A percentile compares a stretch with the other conserved stretches of the same genome.
phyloP scores from a whole-genome alignment of 805 yeast genomes.

The Lipomyces chichibuensis region DNA sequence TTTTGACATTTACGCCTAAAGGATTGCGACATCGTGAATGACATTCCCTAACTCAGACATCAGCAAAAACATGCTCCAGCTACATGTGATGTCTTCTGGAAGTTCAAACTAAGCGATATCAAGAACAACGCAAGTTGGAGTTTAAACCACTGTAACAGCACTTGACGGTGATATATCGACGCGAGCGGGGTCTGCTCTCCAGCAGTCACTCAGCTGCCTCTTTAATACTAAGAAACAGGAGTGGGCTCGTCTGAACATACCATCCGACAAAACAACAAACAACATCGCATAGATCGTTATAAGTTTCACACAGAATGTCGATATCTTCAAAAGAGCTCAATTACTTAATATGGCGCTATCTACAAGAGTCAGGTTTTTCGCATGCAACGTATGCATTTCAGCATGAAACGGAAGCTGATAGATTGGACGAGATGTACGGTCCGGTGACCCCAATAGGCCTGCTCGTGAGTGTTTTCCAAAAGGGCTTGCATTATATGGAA shows the following conservation, averaged over 20 bases:
- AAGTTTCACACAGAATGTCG: slow-evolving; percentile 9
- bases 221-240: background rate
- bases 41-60: background rate
- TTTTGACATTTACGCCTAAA: background rate
- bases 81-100: no score
- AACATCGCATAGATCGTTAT: background rate
- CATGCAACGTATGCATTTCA: slow-evolving; percentile 79
- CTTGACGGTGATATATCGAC: background rate
- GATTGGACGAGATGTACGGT: slow-evolving; percentile 56
- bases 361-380: slow-evolving; percentile 72
- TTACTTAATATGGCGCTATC: slow-evolving; percentile 88
- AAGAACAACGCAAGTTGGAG: no score
- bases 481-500: slow-evolving; percentile 78
- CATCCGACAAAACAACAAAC: background rate
- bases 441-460: slow-evolving; percentile 72
- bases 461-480: slow-evolving; percentile 78
- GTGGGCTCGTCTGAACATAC: background rate
- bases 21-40: background rate
- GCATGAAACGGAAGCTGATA: slow-evolving; percentile 66
- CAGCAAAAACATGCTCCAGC: background rate
- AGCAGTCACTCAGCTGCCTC: background rate
- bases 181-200: background rate
- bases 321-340: slow-evolving; percentile 81
- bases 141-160: background rate
- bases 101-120: no score